phyloP scores from a whole-genome alignment of 495 filamentous ascomycete species.

The Aspergillus nanangensis region DNA sequence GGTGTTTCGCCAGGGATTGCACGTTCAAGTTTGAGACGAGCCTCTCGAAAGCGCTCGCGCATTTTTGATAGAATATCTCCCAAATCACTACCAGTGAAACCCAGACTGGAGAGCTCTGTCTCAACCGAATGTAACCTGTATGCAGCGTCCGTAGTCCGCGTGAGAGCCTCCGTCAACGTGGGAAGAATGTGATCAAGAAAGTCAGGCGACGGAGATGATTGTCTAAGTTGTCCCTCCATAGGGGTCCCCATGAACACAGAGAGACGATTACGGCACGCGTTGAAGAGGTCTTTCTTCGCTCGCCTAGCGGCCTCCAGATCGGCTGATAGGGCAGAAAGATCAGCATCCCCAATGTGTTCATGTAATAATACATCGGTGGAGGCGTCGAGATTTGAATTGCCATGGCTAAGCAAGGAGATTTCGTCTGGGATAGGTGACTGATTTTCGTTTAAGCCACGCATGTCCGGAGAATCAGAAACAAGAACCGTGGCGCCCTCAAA shows the following conservation, averaged over 20 bases:
- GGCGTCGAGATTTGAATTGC: constrained; percentile 8
- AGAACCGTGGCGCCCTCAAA: constrained; percentile 22
- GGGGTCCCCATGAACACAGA: constrained; percentile 27
- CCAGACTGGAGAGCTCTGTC: constrained; percentile 43
- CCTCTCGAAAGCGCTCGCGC: constrained; percentile 52
- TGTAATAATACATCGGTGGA: constrained; percentile 14
- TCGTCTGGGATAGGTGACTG: constrained; percentile 15
- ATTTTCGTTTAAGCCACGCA: constrained; percentile 13
- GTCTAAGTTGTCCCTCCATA: constrained; percentile 27
- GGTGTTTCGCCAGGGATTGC: constrained; percentile 60
- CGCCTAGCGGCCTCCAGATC: constrained; percentile 35
- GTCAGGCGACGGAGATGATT: constrained; percentile 33
- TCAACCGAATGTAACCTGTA: constrained; percentile 34
- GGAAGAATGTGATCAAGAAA: constrained; percentile 32
- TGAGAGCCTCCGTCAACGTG: constrained; percentile 29
- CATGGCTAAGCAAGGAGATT: constrained; percentile 12
- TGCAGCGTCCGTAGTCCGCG: constrained; percentile 32
- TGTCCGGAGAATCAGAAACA: constrained; percentile 31
- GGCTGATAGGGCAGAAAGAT: constrained; percentile 18
- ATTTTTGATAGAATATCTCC: constrained; percentile 51
- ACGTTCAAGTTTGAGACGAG: constrained; percentile 63
- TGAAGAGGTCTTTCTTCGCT: constrained; percentile 36
- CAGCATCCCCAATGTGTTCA: constrained; percentile 13
- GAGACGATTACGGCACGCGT: constrained; percentile 33
- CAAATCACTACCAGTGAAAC: constrained; percentile 47